Conservation (phyloP, 441 rosid genomes). For the Eruca vesicaria region DNA sequence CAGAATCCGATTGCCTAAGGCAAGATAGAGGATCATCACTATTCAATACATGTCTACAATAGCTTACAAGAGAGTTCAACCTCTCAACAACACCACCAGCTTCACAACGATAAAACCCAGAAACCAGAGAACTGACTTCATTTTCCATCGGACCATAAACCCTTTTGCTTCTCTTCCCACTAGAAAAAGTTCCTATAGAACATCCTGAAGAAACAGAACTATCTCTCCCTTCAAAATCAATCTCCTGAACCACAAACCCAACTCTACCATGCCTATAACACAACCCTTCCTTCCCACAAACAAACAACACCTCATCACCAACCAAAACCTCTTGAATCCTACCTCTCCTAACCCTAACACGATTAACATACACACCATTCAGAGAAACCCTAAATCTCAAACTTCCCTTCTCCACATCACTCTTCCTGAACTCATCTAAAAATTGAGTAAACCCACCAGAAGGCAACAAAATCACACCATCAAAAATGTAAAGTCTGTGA, state of each 20-base stretch:
- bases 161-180: slow-evolving; percentile 68
- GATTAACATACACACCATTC: slow-evolving; percentile 74
- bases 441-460: slow-evolving; percentile 20
- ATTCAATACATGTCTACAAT: slow-evolving; percentile 54
- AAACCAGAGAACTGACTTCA: slow-evolving; percentile 28
- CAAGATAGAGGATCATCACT: slow-evolving; percentile 61
- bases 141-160: slow-evolving; percentile 55
- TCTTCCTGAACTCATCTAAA: slow-evolving; percentile 47
- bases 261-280: slow-evolving; percentile 39
- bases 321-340: slow-evolving; percentile 45
- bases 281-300: slow-evolving; percentile 43
- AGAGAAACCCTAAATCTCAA: slow-evolving; percentile 37
- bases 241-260: slow-evolving; percentile 56
- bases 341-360: slow-evolving; percentile 45
- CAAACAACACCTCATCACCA: slow-evolving; percentile 80
- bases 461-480: slow-evolving; percentile 42
- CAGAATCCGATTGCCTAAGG: slow-evolving; percentile 41
- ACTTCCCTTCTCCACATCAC: slow-evolving; percentile 40
- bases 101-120: slow-evolving; percentile 28
- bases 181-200: slow-evolving; percentile 55
- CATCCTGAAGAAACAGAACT: slow-evolving; percentile 27
- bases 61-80: slow-evolving; percentile 43
- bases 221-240: slow-evolving; percentile 52
- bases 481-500: slow-evolving; percentile 54
- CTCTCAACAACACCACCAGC: slow-evolving; percentile 36